A percentile compares a stretch with the other conserved stretches of the same genome.
These are phyloP conservation scores for Fraxinus sp. DNA, from an alignment of 305 asterid species.

Conservation along the genomic window DNA sequence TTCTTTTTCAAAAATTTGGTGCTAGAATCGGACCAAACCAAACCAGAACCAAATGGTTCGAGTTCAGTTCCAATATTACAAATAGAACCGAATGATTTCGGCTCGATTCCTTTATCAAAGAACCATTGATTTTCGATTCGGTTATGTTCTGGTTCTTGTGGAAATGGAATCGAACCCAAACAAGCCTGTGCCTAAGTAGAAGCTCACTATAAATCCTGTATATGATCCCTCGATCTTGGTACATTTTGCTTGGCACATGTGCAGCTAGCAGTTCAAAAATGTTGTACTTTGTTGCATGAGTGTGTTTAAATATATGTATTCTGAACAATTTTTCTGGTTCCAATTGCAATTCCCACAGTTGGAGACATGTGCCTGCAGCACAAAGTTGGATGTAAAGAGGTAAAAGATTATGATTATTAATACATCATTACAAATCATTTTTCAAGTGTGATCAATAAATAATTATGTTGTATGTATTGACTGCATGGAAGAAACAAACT, in stretches of 20 bases:
- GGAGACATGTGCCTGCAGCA: conserved; percentile 58
- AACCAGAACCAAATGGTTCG: neutral
- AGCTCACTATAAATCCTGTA: neutral
- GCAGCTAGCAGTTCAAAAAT: conserved; percentile 2
- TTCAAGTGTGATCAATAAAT: conserved; percentile 49
- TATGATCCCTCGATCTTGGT: conserved; percentile 3
- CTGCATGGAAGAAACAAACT: conserved; percentile 54
- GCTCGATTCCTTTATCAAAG: neutral
- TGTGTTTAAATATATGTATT: conserved; percentile 30
- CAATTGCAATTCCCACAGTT: neutral
- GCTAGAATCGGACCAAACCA: neutral
- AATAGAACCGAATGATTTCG: neutral
- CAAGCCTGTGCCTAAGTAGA: neutral
- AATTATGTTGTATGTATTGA: conserved; percentile 46
- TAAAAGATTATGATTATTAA: conserved; percentile 76
- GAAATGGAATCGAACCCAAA: neutral
- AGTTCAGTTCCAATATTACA: neutral
- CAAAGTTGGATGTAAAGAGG: conserved; percentile 47
- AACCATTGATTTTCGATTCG: neutral
- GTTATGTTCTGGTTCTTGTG: neutral
- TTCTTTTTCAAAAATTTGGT: neutral
- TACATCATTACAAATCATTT: conserved; percentile 71
- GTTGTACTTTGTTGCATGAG: neutral
- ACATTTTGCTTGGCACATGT: conserved; percentile 32
- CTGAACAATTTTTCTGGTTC: neutral